Base-by-base conservation (phyloP, 306 rosid species). In the Crataegus laevigata region DNA sequence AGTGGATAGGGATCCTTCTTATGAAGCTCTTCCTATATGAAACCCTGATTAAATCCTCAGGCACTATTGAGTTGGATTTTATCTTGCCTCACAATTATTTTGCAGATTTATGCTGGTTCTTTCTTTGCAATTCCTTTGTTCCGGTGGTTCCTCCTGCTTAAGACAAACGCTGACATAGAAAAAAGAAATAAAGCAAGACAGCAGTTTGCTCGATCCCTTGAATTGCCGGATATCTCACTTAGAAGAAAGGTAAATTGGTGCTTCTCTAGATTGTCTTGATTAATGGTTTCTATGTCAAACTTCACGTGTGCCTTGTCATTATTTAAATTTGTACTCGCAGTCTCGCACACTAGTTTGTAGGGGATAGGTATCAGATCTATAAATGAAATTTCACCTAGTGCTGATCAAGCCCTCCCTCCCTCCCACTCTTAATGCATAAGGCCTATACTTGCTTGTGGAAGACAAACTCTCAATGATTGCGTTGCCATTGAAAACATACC, bases 71-170 rank as follows among this genome's bases (percentile, higher is more conserved):
- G 61, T 64, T 72, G 72, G 52, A 57, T 14, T 75, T 75, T 40
- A 54, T 76, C 45, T 70, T 77, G 54, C 34, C 60, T 59, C 69
- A 42, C 76, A 63, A 64, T 84, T 73, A 74, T 63, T 79, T 30
- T 84, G 85, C 91, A 94, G 99, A 83, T 94, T 65, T 94, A 94
- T 83, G 99, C 99, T 54, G 98, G 96, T 83, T 94, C 99, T 21
- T 92, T 94, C 91, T 94, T 94, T 86, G 91, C 98, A 63, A 94
- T 94, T 88, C 99, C 99, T 72, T 84, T 94, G 84, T 78, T 88
- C 73, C 96, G 99, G 80, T 92, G 96, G 98, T 87, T 90, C 73
- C 61, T 88, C 66, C 29, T 88, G 81, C 84, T 75, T 18, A 85
- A 73, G 59, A 92, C 84, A 71, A 94, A 94, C 84, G 84, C 85